Evolutionary conservation across 495 filamentous ascomycete genomes (phyloP), one percentile per base, ranked within the genome.

Genomic region (Penicillium malachiteum): DNA sequence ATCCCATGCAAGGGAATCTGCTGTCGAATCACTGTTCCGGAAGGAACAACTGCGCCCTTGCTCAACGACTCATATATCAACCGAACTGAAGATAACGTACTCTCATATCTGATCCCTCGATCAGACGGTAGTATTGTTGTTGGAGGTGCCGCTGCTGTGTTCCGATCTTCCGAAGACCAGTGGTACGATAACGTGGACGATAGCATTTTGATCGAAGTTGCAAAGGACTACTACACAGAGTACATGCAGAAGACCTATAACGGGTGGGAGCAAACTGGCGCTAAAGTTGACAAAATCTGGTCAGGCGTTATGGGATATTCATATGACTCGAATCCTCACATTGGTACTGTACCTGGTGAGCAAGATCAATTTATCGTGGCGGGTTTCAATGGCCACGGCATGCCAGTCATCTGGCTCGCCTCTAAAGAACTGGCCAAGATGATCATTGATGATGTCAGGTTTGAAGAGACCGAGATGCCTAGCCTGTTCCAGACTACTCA

Each of bases 71-170:
- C 70, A 9, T 74, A 74, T 45, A 68, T 70, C 33, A 56, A 65
- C 45, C 59, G 68, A 13, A 58, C 63, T 7, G 63, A 68, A 13
- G 63, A 71, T 31, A 55, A 65, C 11, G 47, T 48, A 1, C 55
- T 69, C 11, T 68, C 66, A 49, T 92, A 91, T 55, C 83, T 91
- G 78, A 81, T 89, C 3, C 74, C 81, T 21, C 71, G 84, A 0
- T 84, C 84, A 5, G 85, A 91, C 51, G 81, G 90, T n/a, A 69
- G 89, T 35, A 89, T 90, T 30, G 81, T 89, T 8, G 87, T 89
- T 11, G 87, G 87, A 4, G 71, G 87, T 5, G 80, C 75, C 0
- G 73, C 76, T 42, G 71, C 76, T 5, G 8, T 55, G 77, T 59
- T 63, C 66, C 16, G 81, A 78, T 60, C 84, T 63, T 54, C 82